Percentiles rank a stretch among this genome's conserved stretches.
Conservation (phyloP, 139 green algal species). For the Asterochloris erici region DNA sequence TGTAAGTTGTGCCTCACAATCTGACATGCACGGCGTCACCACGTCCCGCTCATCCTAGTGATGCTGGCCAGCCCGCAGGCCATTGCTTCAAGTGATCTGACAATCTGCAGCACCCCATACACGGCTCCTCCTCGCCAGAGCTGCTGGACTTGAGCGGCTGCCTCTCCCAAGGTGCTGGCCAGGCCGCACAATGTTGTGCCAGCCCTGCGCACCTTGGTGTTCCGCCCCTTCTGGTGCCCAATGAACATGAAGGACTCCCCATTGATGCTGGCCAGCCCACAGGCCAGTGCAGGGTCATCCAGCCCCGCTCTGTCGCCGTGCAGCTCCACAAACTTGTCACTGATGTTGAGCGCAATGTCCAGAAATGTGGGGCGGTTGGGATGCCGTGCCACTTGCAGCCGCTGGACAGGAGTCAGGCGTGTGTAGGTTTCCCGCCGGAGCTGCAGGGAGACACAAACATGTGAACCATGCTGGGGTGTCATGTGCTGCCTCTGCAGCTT, state of each 20-base stretch:
- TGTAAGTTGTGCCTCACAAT: no score
- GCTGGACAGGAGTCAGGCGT: constrained; percentile 86
- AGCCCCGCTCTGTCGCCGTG: constrained; percentile 89
- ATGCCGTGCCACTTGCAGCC: constrained; percentile 92
- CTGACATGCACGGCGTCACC: no score
- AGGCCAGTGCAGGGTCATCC: constrained; percentile 95
- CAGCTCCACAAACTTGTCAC: constrained; percentile 95
- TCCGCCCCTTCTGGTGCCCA: constrained; percentile 96
- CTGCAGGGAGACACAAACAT: constrained; percentile 40
- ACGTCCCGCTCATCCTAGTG: no score
- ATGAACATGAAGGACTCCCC: constrained; percentile 96
- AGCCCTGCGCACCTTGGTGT: constrained; percentile 81
- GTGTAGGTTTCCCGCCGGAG: constrained; percentile 91
- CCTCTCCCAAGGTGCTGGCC: no score
- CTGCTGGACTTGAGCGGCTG: no score
- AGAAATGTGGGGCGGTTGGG: constrained; percentile 95
- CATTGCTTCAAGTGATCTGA: no score
- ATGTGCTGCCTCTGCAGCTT: no score
- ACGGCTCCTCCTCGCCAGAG: no score
- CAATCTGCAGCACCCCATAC: no score
- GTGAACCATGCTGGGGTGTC: no score
- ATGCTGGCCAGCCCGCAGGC: no score
- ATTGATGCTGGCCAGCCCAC: constrained; percentile 89
- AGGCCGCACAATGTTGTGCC: no score
- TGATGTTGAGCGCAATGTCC: constrained; percentile 97